Conservation (phyloP, 805 yeast species). For the Candida lessepsii region DNA sequence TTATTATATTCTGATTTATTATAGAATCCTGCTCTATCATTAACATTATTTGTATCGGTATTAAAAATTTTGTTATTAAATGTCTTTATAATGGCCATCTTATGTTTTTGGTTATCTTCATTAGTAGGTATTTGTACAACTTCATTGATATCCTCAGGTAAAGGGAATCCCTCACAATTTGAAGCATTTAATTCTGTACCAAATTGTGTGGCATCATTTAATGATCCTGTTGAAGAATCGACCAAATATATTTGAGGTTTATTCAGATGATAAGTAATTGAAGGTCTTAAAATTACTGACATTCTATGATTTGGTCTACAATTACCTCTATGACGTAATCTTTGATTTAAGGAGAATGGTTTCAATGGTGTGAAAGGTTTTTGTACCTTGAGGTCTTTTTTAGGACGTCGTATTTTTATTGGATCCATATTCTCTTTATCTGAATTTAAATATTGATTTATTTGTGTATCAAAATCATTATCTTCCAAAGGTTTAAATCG, state of each 20-base stretch:
- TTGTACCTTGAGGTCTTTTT: slow-evolving; percentile 2
- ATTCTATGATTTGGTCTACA: slow-evolving; percentile 43
- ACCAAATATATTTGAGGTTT: slow-evolving; percentile 46
- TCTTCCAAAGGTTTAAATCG: slow-evolving; percentile 24
- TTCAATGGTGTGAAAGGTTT: slow-evolving; percentile 8
- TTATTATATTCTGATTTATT: slow-evolving; percentile 26
- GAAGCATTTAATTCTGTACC: slow-evolving; percentile 68
- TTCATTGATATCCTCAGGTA: slow-evolving; percentile 58
- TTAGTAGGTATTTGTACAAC: slow-evolving; percentile 59
- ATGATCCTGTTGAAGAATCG: slow-evolving; percentile 58
- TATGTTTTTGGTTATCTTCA: slow-evolving; percentile 29
- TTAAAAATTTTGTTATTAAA: slow-evolving; percentile 19
- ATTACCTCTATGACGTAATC: slow-evolving; percentile 25
- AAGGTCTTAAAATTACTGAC: slow-evolving; percentile 30
- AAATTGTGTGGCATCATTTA: slow-evolving; percentile 64
- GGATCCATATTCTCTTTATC: slow-evolving; percentile 34
- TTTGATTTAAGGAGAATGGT: slow-evolving; percentile 2
- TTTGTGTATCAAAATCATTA: slow-evolving; percentile 32
- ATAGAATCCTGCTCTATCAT: slow-evolving; percentile 28
- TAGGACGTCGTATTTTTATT: slow-evolving; percentile 12
- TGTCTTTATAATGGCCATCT: slow-evolving; percentile 39
- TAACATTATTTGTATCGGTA: neutral
- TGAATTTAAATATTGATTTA: slow-evolving; percentile 22
- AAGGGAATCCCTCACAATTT: slow-evolving; percentile 59
- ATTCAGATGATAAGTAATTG: slow-evolving; percentile 22